These are phyloP conservation scores for Pulveroboletus sp. DNA, from an alignment of 1,284 basidiomycete genomes.

Conservation along the genomic window DNA sequence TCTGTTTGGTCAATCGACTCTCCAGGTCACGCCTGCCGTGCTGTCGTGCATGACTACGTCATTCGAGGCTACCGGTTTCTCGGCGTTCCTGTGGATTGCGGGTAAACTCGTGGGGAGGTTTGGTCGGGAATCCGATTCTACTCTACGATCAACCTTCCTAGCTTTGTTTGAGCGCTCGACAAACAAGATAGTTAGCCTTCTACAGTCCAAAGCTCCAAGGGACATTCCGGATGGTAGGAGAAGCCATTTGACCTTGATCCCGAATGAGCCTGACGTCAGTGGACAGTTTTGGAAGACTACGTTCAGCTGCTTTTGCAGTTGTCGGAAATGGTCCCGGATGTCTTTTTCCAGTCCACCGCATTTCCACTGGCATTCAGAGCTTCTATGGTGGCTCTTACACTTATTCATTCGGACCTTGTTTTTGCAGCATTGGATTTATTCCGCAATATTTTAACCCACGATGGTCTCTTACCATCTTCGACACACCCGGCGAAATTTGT, in stretches of 20 bases:
- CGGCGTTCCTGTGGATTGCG: slow-evolving; percentile 94
- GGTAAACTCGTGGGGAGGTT: slow-evolving; percentile 81
- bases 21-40: slow-evolving; percentile 71
- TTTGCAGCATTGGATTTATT: slow-evolving; percentile 84
- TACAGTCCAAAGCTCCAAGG: slow-evolving; percentile 66
- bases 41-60: slow-evolving; percentile 74
- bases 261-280: background rate
- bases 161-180: slow-evolving; percentile 78
- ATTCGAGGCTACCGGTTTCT: slow-evolving; percentile 83
- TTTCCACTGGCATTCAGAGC: slow-evolving; percentile 79
- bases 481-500: slow-evolving; percentile 62
- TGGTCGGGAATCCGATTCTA: slow-evolving; percentile 59
- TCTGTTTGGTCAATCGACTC: slow-evolving; percentile 75
- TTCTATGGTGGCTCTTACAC: slow-evolving; percentile 73
- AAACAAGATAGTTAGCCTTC: slow-evolving; percentile 62
- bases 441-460: slow-evolving; percentile 71
- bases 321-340: slow-evolving; percentile 67
- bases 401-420: slow-evolving; percentile 80
- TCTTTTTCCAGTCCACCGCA: slow-evolving; percentile 75
- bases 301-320: slow-evolving; percentile 79
- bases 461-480: slow-evolving; percentile 52
- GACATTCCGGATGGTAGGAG: slow-evolving; percentile 81
- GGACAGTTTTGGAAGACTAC: slow-evolving; percentile 92
- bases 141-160: slow-evolving; percentile 57
- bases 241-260: background rate